Conservation (phyloP, 345 rosid genomes). For the Bruguiera parviflora region DNA sequence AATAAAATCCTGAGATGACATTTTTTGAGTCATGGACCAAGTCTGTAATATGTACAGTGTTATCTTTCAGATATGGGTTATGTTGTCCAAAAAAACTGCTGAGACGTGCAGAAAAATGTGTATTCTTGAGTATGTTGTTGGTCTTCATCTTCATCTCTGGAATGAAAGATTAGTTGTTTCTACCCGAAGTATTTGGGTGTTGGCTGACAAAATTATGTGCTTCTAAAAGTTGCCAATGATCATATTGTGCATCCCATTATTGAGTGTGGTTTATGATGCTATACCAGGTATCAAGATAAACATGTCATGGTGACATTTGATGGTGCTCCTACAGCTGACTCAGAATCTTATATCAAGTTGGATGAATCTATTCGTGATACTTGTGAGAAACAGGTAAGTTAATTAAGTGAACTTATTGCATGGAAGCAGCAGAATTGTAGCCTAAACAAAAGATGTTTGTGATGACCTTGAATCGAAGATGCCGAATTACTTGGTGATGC, state of each 20-base stretch:
- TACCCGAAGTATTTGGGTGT: not conserved
- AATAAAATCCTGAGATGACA: too few relatives aligned
- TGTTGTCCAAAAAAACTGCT: too few relatives aligned
- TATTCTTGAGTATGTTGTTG: too few relatives aligned
- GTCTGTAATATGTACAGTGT: too few relatives aligned
- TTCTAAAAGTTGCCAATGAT: slow-evolving; percentile 1
- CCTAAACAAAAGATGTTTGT: not conserved
- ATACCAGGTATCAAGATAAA: slow-evolving; percentile 69
- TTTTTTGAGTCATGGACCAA: too few relatives aligned
- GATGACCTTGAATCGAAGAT: too few relatives aligned
- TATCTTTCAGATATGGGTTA: too few relatives aligned
- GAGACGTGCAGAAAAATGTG: too few relatives aligned
- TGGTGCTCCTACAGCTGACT: slow-evolving; percentile 85
- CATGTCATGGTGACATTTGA: slow-evolving; percentile 73
- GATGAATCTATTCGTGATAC: slow-evolving; percentile 64
- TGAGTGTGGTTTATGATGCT: slow-evolving; percentile 13
- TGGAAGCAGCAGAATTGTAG: not conserved
- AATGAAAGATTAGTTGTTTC: not conserved
- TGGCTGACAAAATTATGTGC: not conserved
- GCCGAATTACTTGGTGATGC: too few relatives aligned
- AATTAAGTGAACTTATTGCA: not conserved
- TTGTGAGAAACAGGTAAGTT: slow-evolving; percentile 79
- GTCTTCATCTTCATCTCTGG: not conserved
- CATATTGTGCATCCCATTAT: slow-evolving; percentile 7
- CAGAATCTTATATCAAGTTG: slow-evolving; percentile 68